Conservation (phyloP, 306 rosid species). For the Lupinus albus region DNA sequence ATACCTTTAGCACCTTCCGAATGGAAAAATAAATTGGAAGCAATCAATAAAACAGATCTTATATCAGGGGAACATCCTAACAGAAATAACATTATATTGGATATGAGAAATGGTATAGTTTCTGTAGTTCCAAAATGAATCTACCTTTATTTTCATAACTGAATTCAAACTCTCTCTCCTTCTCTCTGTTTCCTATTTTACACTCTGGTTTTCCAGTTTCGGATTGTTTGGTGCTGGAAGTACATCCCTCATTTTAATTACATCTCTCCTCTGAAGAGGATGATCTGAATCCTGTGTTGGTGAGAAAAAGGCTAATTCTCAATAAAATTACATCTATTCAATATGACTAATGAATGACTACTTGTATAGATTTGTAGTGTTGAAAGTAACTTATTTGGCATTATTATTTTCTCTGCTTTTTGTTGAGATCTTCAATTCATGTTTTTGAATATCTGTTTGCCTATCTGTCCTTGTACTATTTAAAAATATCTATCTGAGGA, state of each 20-base stretch:
- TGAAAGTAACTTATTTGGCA: background rate
- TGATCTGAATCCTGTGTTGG: background rate
- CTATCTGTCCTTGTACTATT: conserved; percentile 5
- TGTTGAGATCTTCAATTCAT: conserved; percentile 12
- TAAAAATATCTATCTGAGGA: conserved; percentile 22
- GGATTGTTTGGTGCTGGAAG: conserved; percentile 25
- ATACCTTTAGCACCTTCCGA: conserved; percentile 71
- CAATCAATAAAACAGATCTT: conserved; percentile 41
- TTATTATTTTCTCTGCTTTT: background rate
- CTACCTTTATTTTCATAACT: conserved; percentile 34
- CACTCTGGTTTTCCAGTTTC: background rate
- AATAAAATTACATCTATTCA: background rate
- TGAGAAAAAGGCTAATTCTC: background rate
- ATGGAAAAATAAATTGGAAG: conserved; percentile 73
- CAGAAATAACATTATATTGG: conserved; percentile 57
- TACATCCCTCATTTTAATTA: background rate
- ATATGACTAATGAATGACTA: background rate
- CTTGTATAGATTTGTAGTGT: background rate
- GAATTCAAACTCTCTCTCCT: background rate
- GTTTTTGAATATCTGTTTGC: conserved; percentile 7
- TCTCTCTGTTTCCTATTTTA: conserved; percentile 9
- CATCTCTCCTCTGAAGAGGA: conserved; percentile 24
- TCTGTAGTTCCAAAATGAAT: conserved; percentile 29
- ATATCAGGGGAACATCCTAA: conserved; percentile 44
- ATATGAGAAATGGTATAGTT: conserved; percentile 86